phyloP scores from a whole-genome alignment of 768 basidiomycete species.

The Boletus sp. region DNA sequence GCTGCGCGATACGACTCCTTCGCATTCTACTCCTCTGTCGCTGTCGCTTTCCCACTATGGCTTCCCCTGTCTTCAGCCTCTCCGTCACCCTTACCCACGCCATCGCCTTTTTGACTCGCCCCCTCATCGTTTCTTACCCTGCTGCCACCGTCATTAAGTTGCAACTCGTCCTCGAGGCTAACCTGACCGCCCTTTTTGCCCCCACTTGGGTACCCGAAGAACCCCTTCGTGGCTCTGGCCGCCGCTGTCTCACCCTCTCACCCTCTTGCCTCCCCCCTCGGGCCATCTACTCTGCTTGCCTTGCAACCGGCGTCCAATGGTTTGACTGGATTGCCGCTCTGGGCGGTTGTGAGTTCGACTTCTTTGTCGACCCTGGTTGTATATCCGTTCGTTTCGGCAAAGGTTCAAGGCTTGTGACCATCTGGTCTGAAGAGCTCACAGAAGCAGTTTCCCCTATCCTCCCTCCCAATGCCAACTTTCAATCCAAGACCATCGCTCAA shows the following conservation, averaged over 20 bases:
- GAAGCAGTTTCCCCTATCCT: constrained; percentile 20
- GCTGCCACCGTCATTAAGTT: constrained; percentile 64
- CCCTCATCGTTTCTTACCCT: constrained; percentile 57
- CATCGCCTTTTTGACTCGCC: constrained; percentile 69
- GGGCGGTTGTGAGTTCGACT: constrained; percentile 70
- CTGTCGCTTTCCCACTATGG: constrained; percentile 17
- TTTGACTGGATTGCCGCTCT: constrained; percentile 74
- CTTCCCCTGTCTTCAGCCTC: constrained; percentile 48
- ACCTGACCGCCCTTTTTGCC: constrained; percentile 67
- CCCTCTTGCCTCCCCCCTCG: constrained; percentile 69
- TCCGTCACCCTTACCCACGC: constrained; percentile 70
- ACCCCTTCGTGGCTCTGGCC: constrained; percentile 66
- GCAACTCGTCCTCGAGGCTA: constrained; percentile 68
- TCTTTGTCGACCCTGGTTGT: constrained; percentile 79
- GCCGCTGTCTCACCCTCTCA: constrained; percentile 73
- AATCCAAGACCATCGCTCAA: constrained; percentile 66
- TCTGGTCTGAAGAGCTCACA: constrained; percentile 64
- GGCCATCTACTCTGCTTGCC: constrained; percentile 67
- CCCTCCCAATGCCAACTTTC: constrained; percentile 19
- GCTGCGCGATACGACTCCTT: constrained; percentile 32
- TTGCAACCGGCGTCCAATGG: constrained; percentile 72
- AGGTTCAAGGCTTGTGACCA: constrained; percentile 48
- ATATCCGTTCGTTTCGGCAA: constrained; percentile 63
- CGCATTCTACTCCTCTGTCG: constrained; percentile 18
- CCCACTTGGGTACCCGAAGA: constrained; percentile 64